phyloP scores from a whole-genome alignment of 2,329 filamentous ascomycete genomes.

The Westerdykella sp. region DNA sequence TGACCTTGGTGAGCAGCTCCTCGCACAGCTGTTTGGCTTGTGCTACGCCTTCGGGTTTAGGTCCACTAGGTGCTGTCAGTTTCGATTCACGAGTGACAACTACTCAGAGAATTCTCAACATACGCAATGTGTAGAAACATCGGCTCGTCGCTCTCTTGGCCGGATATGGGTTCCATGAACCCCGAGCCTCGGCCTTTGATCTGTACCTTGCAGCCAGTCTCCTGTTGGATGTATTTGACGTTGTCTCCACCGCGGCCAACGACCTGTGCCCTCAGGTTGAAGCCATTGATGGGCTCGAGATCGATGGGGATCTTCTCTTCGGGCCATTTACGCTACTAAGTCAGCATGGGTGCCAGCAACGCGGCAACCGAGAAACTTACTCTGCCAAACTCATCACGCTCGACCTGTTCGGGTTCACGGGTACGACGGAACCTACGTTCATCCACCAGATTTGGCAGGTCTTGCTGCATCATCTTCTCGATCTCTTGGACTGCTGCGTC shows the following conservation, averaged over 20 bases:
- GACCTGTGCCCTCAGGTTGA: conserved; percentile 93
- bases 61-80: conserved; percentile 55
- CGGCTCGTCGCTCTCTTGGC: conserved; percentile 83
- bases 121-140: conserved; percentile 97
- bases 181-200: conserved; percentile 96
- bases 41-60: conserved; percentile 78
- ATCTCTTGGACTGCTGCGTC: conserved; percentile 84
- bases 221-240: conserved; percentile 96
- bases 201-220: conserved; percentile 91
- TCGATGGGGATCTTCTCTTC: conserved; percentile 90
- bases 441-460: conserved; percentile 90
- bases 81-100: conserved; percentile 1
- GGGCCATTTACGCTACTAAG: conserved; percentile 85
- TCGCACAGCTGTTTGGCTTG: conserved; percentile 83
- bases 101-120: conserved; percentile 27
- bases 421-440: conserved; percentile 78
- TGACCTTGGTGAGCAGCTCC: conserved; percentile 80
- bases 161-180: conserved; percentile 84
- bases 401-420: conserved; percentile 70
- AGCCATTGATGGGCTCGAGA: conserved; percentile 85
- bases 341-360: conserved; percentile 16
- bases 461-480: conserved; percentile 91
- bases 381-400: conserved; percentile 84
- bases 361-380: conserved; percentile 48
- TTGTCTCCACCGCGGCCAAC: conserved; percentile 92